phyloP scores from a whole-genome alignment of 2,329 filamentous ascomycete species.

The Penicillium hordei region DNA sequence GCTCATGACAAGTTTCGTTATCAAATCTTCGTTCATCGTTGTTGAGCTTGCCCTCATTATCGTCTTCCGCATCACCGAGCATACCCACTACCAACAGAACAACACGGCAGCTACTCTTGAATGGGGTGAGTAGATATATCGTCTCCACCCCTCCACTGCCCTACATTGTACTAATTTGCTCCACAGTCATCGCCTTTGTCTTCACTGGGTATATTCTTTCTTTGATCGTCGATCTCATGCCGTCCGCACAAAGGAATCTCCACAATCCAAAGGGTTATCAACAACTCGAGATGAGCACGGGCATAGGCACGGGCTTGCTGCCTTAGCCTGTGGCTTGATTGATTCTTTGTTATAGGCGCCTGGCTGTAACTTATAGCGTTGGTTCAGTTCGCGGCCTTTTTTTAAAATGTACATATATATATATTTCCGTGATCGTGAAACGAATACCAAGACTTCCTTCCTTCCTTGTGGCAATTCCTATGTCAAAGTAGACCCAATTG shows the following conservation, averaged over 20 bases:
- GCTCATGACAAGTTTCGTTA: slow-evolving; percentile 20
- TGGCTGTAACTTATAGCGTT: slow-evolving; percentile 1
- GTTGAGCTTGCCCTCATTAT: slow-evolving; percentile 20
- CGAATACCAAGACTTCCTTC: slow-evolving; percentile 6
- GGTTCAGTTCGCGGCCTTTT: background rate
- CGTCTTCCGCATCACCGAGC: slow-evolving; percentile 18
- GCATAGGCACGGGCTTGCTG: background rate
- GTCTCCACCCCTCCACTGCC: background rate
- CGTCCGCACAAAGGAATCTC: slow-evolving; percentile 11
- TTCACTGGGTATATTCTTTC: slow-evolving; percentile 22
- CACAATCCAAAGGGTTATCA: slow-evolving; percentile 16
- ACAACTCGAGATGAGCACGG: slow-evolving; percentile 17
- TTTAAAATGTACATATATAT: slow-evolving; percentile 9
- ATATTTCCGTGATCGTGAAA: slow-evolving; percentile 1
- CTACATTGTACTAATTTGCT: background rate
- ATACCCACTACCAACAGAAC: slow-evolving; percentile 11
- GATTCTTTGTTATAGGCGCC: background rate
- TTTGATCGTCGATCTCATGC: slow-evolving; percentile 19
- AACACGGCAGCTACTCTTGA: slow-evolving; percentile 20
- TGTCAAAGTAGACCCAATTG: background rate
- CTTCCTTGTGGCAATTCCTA: background rate
- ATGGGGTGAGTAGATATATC: slow-evolving; percentile 13
- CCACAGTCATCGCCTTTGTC: slow-evolving; percentile 19
- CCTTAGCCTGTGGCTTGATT: background rate
- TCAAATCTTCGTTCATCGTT: slow-evolving; percentile 21